These are phyloP conservation scores for Hypomyces perniciosus DNA, from an alignment of 2,329 filamentous ascomycete genomes.

Conservation along the genomic window DNA sequence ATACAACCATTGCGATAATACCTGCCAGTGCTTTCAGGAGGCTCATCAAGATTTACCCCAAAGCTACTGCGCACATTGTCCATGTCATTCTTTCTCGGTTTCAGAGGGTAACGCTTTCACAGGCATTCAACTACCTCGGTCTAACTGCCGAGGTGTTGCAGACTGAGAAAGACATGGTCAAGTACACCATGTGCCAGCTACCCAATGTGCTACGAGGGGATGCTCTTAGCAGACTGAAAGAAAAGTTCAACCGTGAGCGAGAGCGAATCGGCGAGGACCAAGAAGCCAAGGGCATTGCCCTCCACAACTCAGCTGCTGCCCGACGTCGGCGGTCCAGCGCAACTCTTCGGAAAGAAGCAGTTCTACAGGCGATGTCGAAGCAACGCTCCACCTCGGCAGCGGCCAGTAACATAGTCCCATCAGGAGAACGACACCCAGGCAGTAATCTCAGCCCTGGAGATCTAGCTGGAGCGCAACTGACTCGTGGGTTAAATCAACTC, in stretches of 20 bases:
- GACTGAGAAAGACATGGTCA: conserved; percentile 90
- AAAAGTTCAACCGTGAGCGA: conserved; percentile 82
- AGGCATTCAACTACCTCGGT: conserved; percentile 90
- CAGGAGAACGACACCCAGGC: conserved; percentile 36
- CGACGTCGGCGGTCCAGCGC: conserved; percentile 67
- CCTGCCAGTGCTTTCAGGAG: conserved; percentile 92
- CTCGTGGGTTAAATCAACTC: conserved; percentile 39
- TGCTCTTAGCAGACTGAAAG: conserved; percentile 77
- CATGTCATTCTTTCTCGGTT: conserved; percentile 94
- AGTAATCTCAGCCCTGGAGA: conserved; percentile 66
- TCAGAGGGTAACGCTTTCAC: conserved; percentile 89
- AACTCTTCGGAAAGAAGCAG: conserved; percentile 71
- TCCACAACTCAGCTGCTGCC: conserved; percentile 71
- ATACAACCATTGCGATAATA: conserved; percentile 97
- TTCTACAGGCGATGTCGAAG: conserved; percentile 59
- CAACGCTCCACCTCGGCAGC: conserved; percentile 40
- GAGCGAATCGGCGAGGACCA: conserved; percentile 79
- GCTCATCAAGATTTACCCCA: conserved; percentile 88
- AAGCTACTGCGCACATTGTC: conserved; percentile 93
- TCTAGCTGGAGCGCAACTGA: conserved; percentile 68
- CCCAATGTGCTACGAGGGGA: conserved; percentile 85
- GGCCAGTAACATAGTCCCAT: conserved; percentile 33
- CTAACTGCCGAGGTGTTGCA: conserved; percentile 85
- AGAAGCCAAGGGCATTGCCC: conserved; percentile 78
- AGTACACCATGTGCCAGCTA: conserved; percentile 83